Base-by-base conservation (phyloP, 2,329 filamentous ascomycete species). In the Triangularia verruculosa region DNA sequence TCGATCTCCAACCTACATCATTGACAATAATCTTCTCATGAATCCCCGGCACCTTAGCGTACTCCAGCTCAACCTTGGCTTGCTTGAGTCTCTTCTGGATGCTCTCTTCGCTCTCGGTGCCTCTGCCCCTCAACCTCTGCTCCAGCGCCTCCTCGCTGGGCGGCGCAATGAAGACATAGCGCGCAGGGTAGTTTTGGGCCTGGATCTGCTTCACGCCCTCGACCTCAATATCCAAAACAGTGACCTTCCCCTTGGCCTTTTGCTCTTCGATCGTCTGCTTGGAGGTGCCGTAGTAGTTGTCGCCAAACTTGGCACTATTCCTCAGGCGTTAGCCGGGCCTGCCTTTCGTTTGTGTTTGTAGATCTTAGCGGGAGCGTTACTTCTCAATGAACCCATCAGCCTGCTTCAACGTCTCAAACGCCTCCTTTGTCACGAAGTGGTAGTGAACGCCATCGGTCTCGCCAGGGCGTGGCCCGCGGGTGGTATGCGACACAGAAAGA, bases 151-250 rank as follows among this genome's bases (percentile, higher is more conserved):
- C 86, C 69, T 90, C 78, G 3, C 85, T 89, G 0, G 93, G 94
- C 12, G 93, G 93, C 34, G 90, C 86, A 66, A 97, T 84, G 77
- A 97, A 97, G 69, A 96, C 78, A 78, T 92, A 97, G 61, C 91
- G 87, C 7, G 92, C 91, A 62, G 88, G 83, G 67, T 93, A 85
- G 70, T 83, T 83, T 57, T 89, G 90, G 66, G 85, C 84, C 77
- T 93, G 92, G 72, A 97, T 91, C 78, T 97, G 93, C 81, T 97
- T 97, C 64, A 97, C 93, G 65, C 93, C 93, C 86, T 97, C 93
- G 92, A 97, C 97, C 83, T 97, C 94, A 74, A 97, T 98, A 76
- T 98, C 94, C 70, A 97, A 80, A 56, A 97, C 87, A 66, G 93
- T 94, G 51, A 93, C 86, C 72, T 83, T 84, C 17, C 88, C 89